Conservation (phyloP, 371 early-diverging fungal species). For the Actinomucor elegans region DNA sequence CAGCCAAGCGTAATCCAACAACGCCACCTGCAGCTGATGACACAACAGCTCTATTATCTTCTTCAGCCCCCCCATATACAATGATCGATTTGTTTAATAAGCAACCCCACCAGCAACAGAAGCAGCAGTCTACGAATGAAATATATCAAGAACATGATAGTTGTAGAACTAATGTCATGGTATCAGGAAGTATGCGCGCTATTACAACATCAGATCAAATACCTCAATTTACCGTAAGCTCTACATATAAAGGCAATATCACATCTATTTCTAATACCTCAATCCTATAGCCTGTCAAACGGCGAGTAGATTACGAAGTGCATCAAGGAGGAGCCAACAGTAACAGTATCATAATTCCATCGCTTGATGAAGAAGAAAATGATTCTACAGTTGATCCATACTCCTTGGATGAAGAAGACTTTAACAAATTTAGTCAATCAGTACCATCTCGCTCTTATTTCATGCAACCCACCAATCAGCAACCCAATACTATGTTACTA, state of each 20-base stretch:
- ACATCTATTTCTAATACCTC: neutral
- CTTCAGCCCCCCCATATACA: conserved; percentile 32
- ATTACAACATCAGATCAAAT: neutral
- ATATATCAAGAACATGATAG: neutral
- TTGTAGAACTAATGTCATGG: conserved; percentile 1
- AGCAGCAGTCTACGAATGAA: conserved; percentile 1
- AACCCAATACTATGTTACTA: neutral
- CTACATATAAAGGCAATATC: neutral
- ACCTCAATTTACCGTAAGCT: conserved; percentile 7
- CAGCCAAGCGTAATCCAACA: neutral
- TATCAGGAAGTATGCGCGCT: conserved; percentile 4
- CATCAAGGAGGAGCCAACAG: neutral
- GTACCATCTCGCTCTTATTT: conserved; percentile 17
- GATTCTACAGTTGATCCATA: neutral
- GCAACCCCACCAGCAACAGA: neutral
- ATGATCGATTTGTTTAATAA: conserved; percentile 17
- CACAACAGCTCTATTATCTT: conserved; percentile 25
- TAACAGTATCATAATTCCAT: conserved; percentile 20
- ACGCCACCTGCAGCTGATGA: conserved; percentile 28
- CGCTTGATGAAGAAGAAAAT: conserved; percentile 5
- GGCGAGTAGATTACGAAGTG: conserved; percentile 10
- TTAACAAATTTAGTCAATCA: conserved; percentile 12
- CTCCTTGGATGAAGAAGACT: conserved; percentile 3
- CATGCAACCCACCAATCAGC: conserved; percentile 5
- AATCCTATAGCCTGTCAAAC: conserved; percentile 14